phyloP scores from a whole-genome alignment of 2,329 filamentous ascomycete genomes.

The Curvularia lunata region DNA sequence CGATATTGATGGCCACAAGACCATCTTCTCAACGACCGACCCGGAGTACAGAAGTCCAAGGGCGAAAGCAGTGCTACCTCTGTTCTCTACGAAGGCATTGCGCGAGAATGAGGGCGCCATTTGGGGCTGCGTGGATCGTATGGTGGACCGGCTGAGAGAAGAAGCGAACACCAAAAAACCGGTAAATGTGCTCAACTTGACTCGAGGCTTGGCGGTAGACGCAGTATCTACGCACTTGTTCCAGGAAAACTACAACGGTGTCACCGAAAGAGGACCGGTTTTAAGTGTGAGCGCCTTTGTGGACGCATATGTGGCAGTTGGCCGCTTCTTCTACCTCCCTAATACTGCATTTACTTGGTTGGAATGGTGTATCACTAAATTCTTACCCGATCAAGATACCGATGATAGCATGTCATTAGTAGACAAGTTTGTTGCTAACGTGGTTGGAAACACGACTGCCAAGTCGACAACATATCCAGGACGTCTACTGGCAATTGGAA shows the following conservation, averaged over 20 bases:
- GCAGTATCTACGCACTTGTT: constrained; percentile 63
- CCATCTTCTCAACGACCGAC: constrained; percentile 60
- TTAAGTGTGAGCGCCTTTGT: constrained; percentile 59
- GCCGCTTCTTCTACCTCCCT: constrained; percentile 62
- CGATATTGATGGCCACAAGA: constrained; percentile 62
- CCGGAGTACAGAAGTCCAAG: constrained; percentile 51
- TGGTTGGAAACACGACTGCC: constrained; percentile 46
- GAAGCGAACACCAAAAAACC: constrained; percentile 39
- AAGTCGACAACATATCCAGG: constrained; percentile 56
- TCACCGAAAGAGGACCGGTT: constrained; percentile 45
- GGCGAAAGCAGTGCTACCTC: constrained; percentile 57
- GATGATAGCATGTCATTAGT: constrained; percentile 49
- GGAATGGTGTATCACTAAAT: constrained; percentile 48
- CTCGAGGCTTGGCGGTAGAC: constrained; percentile 60
- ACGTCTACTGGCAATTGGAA: constrained; percentile 54
- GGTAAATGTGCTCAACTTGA: constrained; percentile 59
- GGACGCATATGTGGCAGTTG: constrained; percentile 61
- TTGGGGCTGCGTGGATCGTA: constrained; percentile 51
- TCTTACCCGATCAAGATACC: constrained; percentile 43
- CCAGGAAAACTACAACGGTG: constrained; percentile 57
- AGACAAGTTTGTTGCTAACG: constrained; percentile 51
- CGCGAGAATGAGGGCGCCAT: constrained; percentile 49
- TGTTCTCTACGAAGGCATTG: constrained; percentile 59
- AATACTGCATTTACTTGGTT: constrained; percentile 50
- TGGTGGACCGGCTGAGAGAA: constrained; percentile 51